Percentiles rank a stretch among this genome's conserved stretches.
phyloP scores from a whole-genome alignment of 148 eudicot species.

The Rhododendron ovatum region DNA sequence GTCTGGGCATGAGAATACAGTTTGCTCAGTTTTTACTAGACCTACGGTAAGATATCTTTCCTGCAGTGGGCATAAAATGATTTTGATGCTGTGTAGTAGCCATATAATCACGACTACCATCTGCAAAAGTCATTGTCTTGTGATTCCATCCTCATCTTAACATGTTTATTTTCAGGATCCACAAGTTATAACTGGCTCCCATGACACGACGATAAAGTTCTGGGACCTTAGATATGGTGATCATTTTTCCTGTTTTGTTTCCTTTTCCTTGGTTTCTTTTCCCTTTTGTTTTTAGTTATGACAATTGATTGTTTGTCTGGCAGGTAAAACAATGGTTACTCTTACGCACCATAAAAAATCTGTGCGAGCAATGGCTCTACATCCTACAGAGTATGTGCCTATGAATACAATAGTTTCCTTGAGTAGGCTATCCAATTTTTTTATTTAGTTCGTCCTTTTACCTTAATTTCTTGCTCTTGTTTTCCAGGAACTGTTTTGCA shows the following conservation, averaged over 20 bases:
- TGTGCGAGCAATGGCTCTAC: conserved; percentile 89
- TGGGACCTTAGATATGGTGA: conserved; percentile 94
- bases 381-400: conserved; percentile 78
- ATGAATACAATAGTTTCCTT: neutral
- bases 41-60: conserved; percentile 58
- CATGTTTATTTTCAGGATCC: conserved; percentile 67
- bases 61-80: neutral
- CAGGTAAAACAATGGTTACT: conserved; percentile 87
- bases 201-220: conserved; percentile 87
- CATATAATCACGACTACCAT: neutral
- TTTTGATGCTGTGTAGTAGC: neutral
- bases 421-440: neutral
- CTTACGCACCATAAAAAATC: conserved; percentile 95
- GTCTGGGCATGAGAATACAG: conserved; percentile 89
- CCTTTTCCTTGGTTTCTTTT: neutral
- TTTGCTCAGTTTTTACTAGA: conserved; percentile 94
- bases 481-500: conserved; percentile 82
- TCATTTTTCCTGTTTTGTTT: neutral
- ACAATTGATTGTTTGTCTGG: conserved; percentile 8
- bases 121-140: neutral
- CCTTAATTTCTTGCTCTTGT: conserved; percentile 4
- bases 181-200: conserved; percentile 95
- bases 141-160: conserved; percentile 4
- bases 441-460: neutral
- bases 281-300: neutral